Evolutionary conservation across 1,284 basidiomycete genomes (phyloP), one percentile per base, ranked within the genome.

Genomic region (Fomitopsis pinicola): DNA sequence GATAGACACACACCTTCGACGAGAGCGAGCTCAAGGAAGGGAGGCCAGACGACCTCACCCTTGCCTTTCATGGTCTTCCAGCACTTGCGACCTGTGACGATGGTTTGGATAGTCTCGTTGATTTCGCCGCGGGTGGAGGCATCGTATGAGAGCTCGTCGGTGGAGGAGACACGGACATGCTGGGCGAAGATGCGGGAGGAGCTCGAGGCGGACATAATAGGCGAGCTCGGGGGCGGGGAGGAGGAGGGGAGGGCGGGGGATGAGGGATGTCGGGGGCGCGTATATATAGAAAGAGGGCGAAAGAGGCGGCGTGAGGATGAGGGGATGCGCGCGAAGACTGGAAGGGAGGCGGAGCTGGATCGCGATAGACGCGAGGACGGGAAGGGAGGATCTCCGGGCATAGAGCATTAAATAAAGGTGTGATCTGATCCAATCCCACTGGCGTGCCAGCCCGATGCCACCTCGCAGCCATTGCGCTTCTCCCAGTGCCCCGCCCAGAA

Each of bases 11-110:
- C 65, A 87, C 88, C 89, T 80, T 89, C 85, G 60, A 91, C 81
- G 65, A 91, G 78, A 57, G 86, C 86, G 45, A 85, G 86, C 76
- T 91, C 89, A 59, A 91, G 83, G 66, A 87, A 82, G 26, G 86
- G 87, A 44, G 88, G 88, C 88, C 88, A 90, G 44, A 90, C 87
- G 45, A 86, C 80, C 69, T 89, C 88, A 38, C 85, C 82, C 67
- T 75, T 76, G 62, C 87, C 88, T 71, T 83, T 82, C 61, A 86
- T 73, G 0, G 87, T 89, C 74, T 89, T 90, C 87, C 87, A 89
- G 68, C 81, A 87, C 73, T 88, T 89, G 62, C 88, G 80, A 55
- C 82, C 82, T 63, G 80, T 84, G 68, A 88, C 82, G 64, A 90
- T 85, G 61, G 83, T 82, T 69, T 85, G 80, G 71, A 73, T 72